Base-by-base conservation (phyloP, 2,329 filamentous ascomycete genomes). In the Endoconidiophora laricicola region DNA sequence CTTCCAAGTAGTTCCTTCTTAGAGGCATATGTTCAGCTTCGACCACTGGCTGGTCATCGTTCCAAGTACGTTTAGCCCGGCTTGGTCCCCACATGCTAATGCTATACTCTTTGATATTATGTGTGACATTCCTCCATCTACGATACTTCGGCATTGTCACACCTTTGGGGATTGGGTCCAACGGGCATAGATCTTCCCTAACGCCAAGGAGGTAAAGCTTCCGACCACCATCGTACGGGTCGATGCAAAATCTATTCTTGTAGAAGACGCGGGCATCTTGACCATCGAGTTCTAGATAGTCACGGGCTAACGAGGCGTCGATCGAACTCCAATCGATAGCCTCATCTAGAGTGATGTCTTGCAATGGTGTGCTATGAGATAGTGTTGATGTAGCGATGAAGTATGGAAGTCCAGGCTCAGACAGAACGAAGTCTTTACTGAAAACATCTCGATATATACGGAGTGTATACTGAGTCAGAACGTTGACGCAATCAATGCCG, bases 1-100 rank as follows among this genome's bases (percentile, higher is more conserved):
- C 77, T 52, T 90, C 86, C 1, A 96, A 70, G 33, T 91, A 72
- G 60, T 96, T 94, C 26, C 87, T 78, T n/a, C 87, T 79, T 33
- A 87, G 71, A 1, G 82, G 70, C 23, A 94, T 72, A 44, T 82
- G 68, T 55, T 90, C 76, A 0, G 82, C 86, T 57, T 81, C 73
- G 4, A 94, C 65, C 0, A 98, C 91, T 1, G 86, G 84, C 57
- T 96, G 86, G n/a, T 81, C 66, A 37, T 75, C 69, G 33, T 76
- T 69, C 66, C 81, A 83, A 0, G 59, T 59, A 61, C 37, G 66
- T 67, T 16, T 65, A 56, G 49, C 76, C 69, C 54, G 78, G 65
- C 57, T 56, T 20, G 78, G 82, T 4, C 71, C 69, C 65, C 76
- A 90, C 16, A 88, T 68, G 60, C 85, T 94, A 57, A 83, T 74